phyloP scores from a whole-genome alignment of 2,329 filamentous ascomycete genomes.

The Westerdykella ornata region DNA sequence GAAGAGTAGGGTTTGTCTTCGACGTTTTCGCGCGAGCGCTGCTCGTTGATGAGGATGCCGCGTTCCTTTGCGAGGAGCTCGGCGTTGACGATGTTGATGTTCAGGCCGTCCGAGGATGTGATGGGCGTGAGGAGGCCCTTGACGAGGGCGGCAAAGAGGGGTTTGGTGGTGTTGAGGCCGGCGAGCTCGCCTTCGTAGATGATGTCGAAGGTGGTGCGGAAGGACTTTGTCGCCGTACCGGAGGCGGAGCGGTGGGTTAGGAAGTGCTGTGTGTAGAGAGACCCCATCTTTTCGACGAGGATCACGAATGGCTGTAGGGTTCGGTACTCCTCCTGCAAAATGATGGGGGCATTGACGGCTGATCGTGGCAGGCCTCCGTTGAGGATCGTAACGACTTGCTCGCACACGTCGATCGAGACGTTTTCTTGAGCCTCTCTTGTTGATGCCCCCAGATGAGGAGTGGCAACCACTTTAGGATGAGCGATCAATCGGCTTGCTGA shows the following conservation, averaged over 20 bases:
- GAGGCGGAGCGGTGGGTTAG: conserved; percentile 32
- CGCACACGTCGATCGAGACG: conserved; percentile 74
- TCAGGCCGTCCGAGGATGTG: conserved; percentile 57
- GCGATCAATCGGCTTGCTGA: conserved; percentile 57
- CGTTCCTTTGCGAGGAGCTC: conserved; percentile 68
- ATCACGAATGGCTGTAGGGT: conserved; percentile 70
- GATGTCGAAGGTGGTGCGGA: conserved; percentile 66
- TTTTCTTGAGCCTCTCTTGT: conserved; percentile 81
- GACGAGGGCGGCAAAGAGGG: conserved; percentile 69
- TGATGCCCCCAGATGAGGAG: conserved; percentile 72
- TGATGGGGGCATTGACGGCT: conserved; percentile 75
- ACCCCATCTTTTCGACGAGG: conserved; percentile 72
- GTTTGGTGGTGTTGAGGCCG: conserved; percentile 65
- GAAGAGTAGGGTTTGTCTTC: conserved; percentile 61
- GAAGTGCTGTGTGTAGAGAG: conserved; percentile 72
- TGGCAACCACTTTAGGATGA: conserved; percentile 67
- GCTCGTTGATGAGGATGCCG: conserved; percentile 71
- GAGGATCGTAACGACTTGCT: conserved; percentile 68
- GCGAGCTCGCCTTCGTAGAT: conserved; percentile 71
- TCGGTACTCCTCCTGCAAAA: conserved; percentile 71
- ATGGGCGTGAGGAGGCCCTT: conserved; percentile 68
- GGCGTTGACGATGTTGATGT: conserved; percentile 80
- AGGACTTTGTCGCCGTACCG: conserved; percentile 25
- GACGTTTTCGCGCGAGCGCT: conserved; percentile 54
- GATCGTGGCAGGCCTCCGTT: conserved; percentile 65